Evolutionary conservation across 1,284 basidiomycete genomes (phyloP), one percentile per base, ranked within the genome.

Genomic region (Malassezia restricta): DNA sequence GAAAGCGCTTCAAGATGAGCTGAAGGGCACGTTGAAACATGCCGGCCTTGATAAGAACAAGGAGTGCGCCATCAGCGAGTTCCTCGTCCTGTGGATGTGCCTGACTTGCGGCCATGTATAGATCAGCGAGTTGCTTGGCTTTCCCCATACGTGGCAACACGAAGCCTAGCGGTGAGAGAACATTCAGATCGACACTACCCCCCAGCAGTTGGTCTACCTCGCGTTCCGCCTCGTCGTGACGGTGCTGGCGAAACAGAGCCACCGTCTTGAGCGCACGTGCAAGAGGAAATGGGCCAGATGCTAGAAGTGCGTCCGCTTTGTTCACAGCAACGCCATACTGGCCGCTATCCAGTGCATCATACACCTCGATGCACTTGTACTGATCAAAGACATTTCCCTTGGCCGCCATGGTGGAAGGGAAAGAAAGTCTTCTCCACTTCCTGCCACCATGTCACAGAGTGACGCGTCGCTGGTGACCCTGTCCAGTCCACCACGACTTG

Each of bases 381-480:
- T 55, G 53, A 28, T 55, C 53, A 12, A 55, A 37, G n/a, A 55
- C 40, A 37, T 42, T 50, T 20, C 43, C 45, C 30, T 47, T 47
- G 14, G 44, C 24, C 44, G 38, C 38, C 32, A 27, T 47, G 20
- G 44, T 37, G 28, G 33, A 35, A 35, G 33, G 11, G 33, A 35
- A 24, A 24, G 2, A 24, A 24, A 2, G 33, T 8, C 33, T 33
- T 38, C 44, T 35, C 33, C 33, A 35, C 15, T 35, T 31, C 35
- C 7, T 8, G n/a, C 24, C 15, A 28, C 12, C 35, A 45, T 44
- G 24, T 24, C 11, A 43, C 15, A 20, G 27, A 15, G 17, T 29
- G 41, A 35, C 33, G 33, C 33, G 15, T 35, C 33, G 33, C 5
- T 35, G 33, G 33, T 35, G 33, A 35, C 33, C 15, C 33, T 35